Percentiles rank a stretch among this genome's conserved stretches.
phyloP scores from a whole-genome alignment of 495 filamentous ascomycete genomes.

The Sphaerosporella brunnea region DNA sequence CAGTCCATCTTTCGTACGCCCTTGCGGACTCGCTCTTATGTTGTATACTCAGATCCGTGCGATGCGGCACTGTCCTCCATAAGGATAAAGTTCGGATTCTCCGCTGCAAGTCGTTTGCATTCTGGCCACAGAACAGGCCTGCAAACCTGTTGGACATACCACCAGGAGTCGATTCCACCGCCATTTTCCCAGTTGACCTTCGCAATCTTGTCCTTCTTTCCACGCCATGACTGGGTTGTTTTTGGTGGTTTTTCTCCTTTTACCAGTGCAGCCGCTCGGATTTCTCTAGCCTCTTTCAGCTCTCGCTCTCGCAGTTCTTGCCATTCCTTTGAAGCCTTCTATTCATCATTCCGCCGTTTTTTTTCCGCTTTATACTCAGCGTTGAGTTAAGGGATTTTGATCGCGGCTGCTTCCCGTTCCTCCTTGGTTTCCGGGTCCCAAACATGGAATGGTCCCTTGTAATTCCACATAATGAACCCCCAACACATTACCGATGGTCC shows the following conservation, averaged over 20 bases:
- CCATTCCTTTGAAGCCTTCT: no score
- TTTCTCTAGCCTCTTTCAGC: no score
- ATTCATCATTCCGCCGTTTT: no score
- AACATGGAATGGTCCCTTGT: no score
- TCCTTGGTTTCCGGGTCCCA: no score
- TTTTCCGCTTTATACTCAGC: not conserved
- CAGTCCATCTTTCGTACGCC: constrained; percentile 6
- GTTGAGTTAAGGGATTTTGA: not conserved
- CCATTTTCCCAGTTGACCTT: no score
- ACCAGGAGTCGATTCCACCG: not conserved
- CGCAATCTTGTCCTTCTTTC: no score
- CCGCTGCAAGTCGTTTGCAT: not conserved
- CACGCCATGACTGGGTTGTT: not conserved
- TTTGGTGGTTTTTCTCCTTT: not conserved
- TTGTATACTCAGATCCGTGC: not conserved
- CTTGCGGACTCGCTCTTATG: not conserved
- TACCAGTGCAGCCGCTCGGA: not conserved
- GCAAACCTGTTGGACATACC: constrained; percentile 1
- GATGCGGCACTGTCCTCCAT: not conserved
- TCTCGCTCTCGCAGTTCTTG: no score
- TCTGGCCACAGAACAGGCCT: not conserved
- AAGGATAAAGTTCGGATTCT: no score
- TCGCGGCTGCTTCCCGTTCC: not conserved
- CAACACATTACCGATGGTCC: no score
- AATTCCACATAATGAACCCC: no score